Evolutionary conservation across 805 yeast species (phyloP).

Genomic region (Yamadazyma sp.): DNA sequence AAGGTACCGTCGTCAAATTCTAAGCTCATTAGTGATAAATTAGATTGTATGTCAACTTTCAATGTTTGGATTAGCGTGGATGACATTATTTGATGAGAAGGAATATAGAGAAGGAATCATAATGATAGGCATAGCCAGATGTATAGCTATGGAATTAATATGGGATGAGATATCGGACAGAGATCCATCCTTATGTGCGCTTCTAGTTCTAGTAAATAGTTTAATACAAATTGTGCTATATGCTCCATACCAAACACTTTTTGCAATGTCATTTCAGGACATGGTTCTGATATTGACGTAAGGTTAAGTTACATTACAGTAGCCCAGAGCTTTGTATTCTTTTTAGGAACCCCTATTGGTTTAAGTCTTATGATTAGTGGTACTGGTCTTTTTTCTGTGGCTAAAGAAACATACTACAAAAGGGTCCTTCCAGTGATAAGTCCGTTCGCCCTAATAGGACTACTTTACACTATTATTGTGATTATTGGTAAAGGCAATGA

Average conservation of each 20-base stretch:
- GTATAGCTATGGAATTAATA: constrained; percentile 62
- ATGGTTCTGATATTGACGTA: constrained; percentile 20
- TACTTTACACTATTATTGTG: constrained; percentile 51
- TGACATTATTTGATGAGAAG: constrained; percentile 43
- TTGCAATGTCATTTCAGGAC: constrained; percentile 42
- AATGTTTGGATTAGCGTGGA: constrained; percentile 59
- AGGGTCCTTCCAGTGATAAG: constrained; percentile 40
- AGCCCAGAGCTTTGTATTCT: constrained; percentile 50
- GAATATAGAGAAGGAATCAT: constrained; percentile 57
- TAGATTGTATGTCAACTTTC: constrained; percentile 58
- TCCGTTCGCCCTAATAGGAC: constrained; percentile 53
- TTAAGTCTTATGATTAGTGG: constrained; percentile 46
- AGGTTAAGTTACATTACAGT: constrained; percentile 37
- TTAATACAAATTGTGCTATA: constrained; percentile 50
- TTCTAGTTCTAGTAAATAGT: constrained; percentile 52
- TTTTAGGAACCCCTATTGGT: constrained; percentile 54
- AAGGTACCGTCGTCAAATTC: constrained; percentile 23
- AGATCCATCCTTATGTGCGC: constrained; percentile 49
- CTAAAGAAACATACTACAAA: constrained; percentile 30
- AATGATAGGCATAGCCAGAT: constrained; percentile 58
- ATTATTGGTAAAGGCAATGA: constrained; percentile 50
- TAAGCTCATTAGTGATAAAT: constrained; percentile 46
- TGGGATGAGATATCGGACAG: constrained; percentile 60
- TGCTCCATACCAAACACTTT: constrained; percentile 52
- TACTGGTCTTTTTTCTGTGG: constrained; percentile 22